A percentile compares a stretch with the other conserved stretches of the same genome.
These are phyloP conservation scores for Podila epigama DNA, from an alignment of 192 early-diverging fungal species.

Conservation along the genomic window DNA sequence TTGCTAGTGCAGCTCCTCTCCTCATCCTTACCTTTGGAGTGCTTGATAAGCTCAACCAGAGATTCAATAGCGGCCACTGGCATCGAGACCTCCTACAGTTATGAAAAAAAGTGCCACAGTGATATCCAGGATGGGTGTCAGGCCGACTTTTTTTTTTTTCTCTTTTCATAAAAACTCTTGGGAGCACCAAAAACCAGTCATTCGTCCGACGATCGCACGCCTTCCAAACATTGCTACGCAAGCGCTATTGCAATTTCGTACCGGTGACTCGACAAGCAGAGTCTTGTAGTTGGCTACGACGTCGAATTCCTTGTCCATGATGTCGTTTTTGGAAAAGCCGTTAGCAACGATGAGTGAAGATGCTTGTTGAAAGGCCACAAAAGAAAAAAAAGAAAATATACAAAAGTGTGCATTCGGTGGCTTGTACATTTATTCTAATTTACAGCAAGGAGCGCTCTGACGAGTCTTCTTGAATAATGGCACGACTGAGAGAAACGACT, in stretches of 20 bases:
- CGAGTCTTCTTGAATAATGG: constrained; percentile 25
- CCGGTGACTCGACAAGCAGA: constrained; percentile 35
- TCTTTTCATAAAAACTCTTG: too few relatives aligned
- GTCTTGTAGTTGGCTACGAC: constrained; percentile 45
- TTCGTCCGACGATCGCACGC: too few relatives aligned
- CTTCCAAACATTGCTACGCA: too few relatives aligned
- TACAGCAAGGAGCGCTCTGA: constrained; percentile 12
- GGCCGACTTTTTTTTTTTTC: neutral
- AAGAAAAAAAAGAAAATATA: neutral
- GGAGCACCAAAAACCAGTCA: too few relatives aligned
- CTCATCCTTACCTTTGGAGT: constrained; percentile 58
- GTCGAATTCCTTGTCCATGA: constrained; percentile 36
- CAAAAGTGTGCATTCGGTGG: too few relatives aligned
- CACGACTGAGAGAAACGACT: constrained; percentile 13
- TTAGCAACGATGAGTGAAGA: neutral
- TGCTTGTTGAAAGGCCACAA: neutral
- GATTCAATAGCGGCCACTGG: constrained; percentile 80
- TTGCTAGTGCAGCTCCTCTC: neutral
- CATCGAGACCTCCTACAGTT: constrained; percentile 66
- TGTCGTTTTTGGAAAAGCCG: neutral
- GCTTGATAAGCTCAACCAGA: constrained; percentile 71
- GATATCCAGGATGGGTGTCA: neutral
- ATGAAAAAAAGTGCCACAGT: neutral
- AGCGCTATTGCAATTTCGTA: too few relatives aligned
- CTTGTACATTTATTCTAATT: too few relatives aligned